These are phyloP conservation scores for Saccharomyces hybrid DNA, from an alignment of 1,139 yeast species.

Conservation along the genomic window DNA sequence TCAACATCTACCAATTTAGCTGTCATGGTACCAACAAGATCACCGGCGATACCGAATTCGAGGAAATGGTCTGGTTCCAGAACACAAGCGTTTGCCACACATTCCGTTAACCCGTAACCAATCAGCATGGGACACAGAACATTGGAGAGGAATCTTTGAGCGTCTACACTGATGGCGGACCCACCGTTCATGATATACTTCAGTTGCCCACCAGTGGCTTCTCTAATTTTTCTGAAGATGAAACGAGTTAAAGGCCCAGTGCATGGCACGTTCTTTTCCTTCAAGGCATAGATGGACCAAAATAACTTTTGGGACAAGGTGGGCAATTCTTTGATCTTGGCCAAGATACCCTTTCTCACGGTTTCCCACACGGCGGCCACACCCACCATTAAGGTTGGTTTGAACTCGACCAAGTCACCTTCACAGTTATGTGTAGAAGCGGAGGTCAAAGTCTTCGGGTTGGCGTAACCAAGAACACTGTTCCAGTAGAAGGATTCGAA, in stretches of 20 bases:
- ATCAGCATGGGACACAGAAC: constrained; percentile 81
- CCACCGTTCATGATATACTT: constrained; percentile 83
- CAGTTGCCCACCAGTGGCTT: constrained; percentile 91
- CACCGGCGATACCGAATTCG: constrained; percentile 73
- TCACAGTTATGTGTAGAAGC: constrained; percentile 73
- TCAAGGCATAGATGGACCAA: constrained; percentile 76
- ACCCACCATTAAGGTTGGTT: constrained; percentile 94
- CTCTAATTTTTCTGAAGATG: constrained; percentile 80
- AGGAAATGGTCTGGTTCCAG: constrained; percentile 51
- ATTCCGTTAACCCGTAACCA: constrained; percentile 96
- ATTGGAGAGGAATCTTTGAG: constrained; percentile 75
- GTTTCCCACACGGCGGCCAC: constrained; percentile 99
- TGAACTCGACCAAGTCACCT: constrained; percentile 80
- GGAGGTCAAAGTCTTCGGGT: constrained; percentile 84
- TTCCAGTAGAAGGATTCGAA: constrained; percentile 82
- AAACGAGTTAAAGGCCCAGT: constrained; percentile 55
- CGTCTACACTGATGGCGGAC: constrained; percentile 76
- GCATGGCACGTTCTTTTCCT: constrained; percentile 65
- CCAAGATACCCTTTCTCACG: constrained; percentile 83
- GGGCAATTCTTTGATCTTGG: constrained; percentile 65
- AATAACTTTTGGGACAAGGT: constrained; percentile 66
- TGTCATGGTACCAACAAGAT: constrained; percentile 73
- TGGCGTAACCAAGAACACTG: constrained; percentile 80
- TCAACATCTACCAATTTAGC: constrained; percentile 85
- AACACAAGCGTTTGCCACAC: constrained; percentile 81